Conservation (phyloP, 805 yeast species). For the Alloascoidea hylecoeti region DNA sequence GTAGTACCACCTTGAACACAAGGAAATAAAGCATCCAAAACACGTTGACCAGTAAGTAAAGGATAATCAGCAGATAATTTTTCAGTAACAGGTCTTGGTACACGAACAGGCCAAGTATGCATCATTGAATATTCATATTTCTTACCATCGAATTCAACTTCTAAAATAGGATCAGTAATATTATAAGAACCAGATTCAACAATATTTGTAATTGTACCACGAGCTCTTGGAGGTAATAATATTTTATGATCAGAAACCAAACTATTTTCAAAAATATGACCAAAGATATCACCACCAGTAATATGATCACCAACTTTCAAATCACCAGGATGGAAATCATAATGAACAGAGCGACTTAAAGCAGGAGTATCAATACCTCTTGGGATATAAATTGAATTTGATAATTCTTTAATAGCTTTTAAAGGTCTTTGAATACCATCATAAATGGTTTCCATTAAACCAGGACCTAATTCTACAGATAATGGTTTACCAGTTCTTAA, state of each 20-base stretch:
- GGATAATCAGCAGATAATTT: conserved; percentile 91
- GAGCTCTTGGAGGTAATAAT: conserved; percentile 92
- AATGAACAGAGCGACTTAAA: conserved; percentile 65
- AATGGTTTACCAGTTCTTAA: conserved; percentile 97
- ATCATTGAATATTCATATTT: conserved; percentile 75
- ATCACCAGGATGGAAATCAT: conserved; percentile 73
- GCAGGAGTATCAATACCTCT: conserved; percentile 98
- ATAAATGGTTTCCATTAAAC: conserved; percentile 96
- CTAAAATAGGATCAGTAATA: conserved; percentile 80
- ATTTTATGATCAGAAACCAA: conserved; percentile 87
- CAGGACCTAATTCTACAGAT: conserved; percentile 98
- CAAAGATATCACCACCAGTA: conserved; percentile 96
- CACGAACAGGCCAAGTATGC: conserved; percentile 99
- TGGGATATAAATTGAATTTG: conserved; percentile 93
- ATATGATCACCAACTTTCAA: conserved; percentile 93
- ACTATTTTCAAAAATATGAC: conserved; percentile 88
- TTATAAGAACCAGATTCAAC: conserved; percentile 87
- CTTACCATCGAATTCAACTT: conserved; percentile 89
- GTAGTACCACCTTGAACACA: conserved; percentile 99
- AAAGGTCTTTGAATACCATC: conserved; percentile 99
- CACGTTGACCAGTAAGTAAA: conserved; percentile 96
- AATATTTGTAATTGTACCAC: conserved; percentile 88
- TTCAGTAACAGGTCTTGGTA: conserved; percentile 96
- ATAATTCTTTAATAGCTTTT: conserved; percentile 74
- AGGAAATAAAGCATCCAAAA: conserved; percentile 92